Percentiles rank a stretch among this genome's conserved stretches.
phyloP scores from a whole-genome alignment of 2,329 filamentous ascomycete genomes.

The Emydomyces testavorans region DNA sequence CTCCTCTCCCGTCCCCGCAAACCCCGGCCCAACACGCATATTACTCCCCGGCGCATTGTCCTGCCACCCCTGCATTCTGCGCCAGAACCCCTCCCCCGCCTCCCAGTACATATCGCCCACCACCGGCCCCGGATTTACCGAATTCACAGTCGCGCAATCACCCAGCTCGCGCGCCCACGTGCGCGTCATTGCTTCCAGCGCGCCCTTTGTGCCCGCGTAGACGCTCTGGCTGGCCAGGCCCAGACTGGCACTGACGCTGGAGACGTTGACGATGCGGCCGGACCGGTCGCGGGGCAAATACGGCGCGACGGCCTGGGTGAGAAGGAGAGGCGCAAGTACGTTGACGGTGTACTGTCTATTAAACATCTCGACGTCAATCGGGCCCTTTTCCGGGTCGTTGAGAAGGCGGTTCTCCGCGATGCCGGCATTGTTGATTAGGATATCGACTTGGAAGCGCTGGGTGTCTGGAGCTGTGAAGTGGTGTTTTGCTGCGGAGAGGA shows the following conservation, averaged over 20 bases:
- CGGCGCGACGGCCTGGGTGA: slow-evolving; percentile 60
- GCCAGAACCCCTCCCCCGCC: slow-evolving; percentile 47
- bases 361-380: slow-evolving; percentile 54
- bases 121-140: slow-evolving; percentile 55
- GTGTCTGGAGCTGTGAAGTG: slow-evolving; percentile 40
- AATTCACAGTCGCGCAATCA: slow-evolving; percentile 53
- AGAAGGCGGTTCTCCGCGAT: slow-evolving; percentile 41
- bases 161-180: slow-evolving; percentile 54
- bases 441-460: slow-evolving; percentile 57
- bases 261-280: slow-evolving; percentile 53
- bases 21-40: slow-evolving; percentile 48
- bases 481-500: slow-evolving; percentile 49
- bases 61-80: slow-evolving; percentile 48
- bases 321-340: slow-evolving; percentile 65
- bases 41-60: slow-evolving; percentile 54
- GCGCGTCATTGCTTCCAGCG: slow-evolving; percentile 57
- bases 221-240: slow-evolving; percentile 50
- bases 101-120: slow-evolving; percentile 54
- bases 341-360: slow-evolving; percentile 65
- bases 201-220: slow-evolving; percentile 56
- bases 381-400: slow-evolving; percentile 53
- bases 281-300: slow-evolving; percentile 59
- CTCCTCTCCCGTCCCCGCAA: slow-evolving; percentile 38
- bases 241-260: slow-evolving; percentile 46
- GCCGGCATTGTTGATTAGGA: slow-evolving; percentile 80